Percentiles rank a stretch among this genome's conserved stretches.
Evolutionary conservation across 1,284 basidiomycete genomes (phyloP).

Genomic region (Austroboletus niveus): DNA sequence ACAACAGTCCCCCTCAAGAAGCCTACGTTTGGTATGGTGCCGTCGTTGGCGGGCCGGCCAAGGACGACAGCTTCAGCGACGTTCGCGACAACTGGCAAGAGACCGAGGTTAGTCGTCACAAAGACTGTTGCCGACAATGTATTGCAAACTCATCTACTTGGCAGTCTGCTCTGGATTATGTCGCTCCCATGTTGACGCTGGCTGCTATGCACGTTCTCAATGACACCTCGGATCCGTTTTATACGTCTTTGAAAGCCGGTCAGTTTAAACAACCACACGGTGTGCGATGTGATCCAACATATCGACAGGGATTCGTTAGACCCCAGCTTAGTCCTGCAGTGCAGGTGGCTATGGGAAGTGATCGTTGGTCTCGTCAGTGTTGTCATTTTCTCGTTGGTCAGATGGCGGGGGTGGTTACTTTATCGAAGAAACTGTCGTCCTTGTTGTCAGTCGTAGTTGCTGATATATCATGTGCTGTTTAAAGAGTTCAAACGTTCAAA

Average conservation of each 20-base stretch:
- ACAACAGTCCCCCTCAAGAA: conserved; percentile 69
- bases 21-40: conserved; percentile 83
- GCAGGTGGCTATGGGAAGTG: conserved; percentile 70
- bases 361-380: conserved; percentile 62
- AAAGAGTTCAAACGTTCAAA: no score
- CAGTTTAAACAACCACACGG: conserved; percentile 61
- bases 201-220: conserved; percentile 71
- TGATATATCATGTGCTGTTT: no score
- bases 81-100: conserved; percentile 81
- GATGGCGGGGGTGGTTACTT: conserved; percentile 40
- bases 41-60: conserved; percentile 84
- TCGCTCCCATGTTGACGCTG: conserved; percentile 81
- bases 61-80: conserved; percentile 76
- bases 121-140: not conserved
- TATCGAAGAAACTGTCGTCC: conserved; percentile 25
- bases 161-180: conserved; percentile 77
- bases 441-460: conserved; percentile 19
- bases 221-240: conserved; percentile 76
- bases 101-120: conserved; percentile 54
- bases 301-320: conserved; percentile 50
- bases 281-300: conserved; percentile 73
- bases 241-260: conserved; percentile 65
- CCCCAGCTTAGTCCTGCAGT: conserved; percentile 54
- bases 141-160: conserved; percentile 22
- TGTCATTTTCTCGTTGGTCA: conserved; percentile 46